Evolutionary conservation across 2,329 filamentous ascomycete species (phyloP), one percentile per base, ranked within the genome.

Genomic region (Microsporum ferrugineum): DNA sequence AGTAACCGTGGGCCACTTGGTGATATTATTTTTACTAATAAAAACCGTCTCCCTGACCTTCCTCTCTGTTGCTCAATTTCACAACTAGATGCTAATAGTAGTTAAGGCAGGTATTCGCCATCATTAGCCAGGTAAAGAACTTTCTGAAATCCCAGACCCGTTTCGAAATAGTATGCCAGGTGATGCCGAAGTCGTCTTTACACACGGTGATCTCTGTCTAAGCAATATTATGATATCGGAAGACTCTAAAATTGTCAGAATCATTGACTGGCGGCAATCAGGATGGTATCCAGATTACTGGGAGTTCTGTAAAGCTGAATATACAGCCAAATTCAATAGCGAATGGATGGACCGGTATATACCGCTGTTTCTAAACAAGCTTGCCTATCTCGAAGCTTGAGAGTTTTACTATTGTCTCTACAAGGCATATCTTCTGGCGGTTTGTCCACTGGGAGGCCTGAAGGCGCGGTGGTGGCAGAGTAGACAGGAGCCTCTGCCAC

Each of bases 131-230:
- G 68, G 61, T 64, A 63, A 63, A 62, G 49, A 34, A 69, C 59
- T 69, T 56, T 69, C 68, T 2, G 63, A 67, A 1, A 66, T 66
- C 34, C 58, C 69, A 2, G 70, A 72, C 55, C 68, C 70, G 38
- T 71, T 68, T 56, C 68, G 70, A 33, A 45, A 69, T 45, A 64
- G 69, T 2, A 63, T 73, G 2, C 68, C 68, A 4, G 69, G 71
- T 64, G 63, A 71, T 62, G 65, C 67, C 59, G 60, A 63, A 10
- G 72, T 74, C 34, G 69, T 66, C n/a, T 73, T 73, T 59, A 74
- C 70, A 2, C 71, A 74, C 62, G 66, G 65, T 31, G 72, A 75
- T 65, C 67, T 75, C 39, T 69, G 73, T 63, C 70, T 58, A 36
- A 70, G 67, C 47, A 74, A 73, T 49, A 67, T 74, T 39, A 67